phyloP scores from a whole-genome alignment of 306 rosid genomes.

The Vigna trinervia region DNA sequence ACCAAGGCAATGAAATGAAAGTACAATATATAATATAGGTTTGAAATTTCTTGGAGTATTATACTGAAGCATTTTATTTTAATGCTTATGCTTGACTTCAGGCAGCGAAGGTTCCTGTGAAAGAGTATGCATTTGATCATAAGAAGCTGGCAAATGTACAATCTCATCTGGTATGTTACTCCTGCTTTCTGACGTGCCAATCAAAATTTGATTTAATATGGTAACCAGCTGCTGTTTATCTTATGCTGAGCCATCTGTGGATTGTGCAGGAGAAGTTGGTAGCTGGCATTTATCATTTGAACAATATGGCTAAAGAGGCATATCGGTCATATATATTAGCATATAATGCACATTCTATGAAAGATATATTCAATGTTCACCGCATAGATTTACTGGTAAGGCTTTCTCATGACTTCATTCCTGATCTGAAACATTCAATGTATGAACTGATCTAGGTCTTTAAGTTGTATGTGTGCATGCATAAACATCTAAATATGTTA shows the following conservation, averaged over 20 bases:
- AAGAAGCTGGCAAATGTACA: slow-evolving; percentile 87
- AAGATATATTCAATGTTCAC: slow-evolving; percentile 89
- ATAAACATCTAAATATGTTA: background rate
- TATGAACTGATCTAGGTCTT: slow-evolving; percentile 11
- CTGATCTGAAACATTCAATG: background rate
- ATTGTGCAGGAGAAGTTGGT: slow-evolving; percentile 87
- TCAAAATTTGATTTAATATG: slow-evolving; percentile 23
- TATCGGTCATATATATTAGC: slow-evolving; percentile 83
- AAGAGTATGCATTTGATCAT: slow-evolving; percentile 66
- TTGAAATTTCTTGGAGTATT: slow-evolving; percentile 25
- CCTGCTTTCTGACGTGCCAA: slow-evolving; percentile 14
- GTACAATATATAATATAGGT: background rate
- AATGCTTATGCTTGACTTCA: slow-evolving; percentile 43
- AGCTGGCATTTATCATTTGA: slow-evolving; percentile 70
- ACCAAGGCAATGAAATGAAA: slow-evolving; percentile 13
- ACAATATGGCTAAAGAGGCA: slow-evolving; percentile 83
- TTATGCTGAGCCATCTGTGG: slow-evolving; percentile 14
- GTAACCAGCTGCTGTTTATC: background rate
- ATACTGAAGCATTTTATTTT: slow-evolving; percentile 3
- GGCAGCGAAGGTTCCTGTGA: slow-evolving; percentile 93
- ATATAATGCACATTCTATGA: slow-evolving; percentile 93
- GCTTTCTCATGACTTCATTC: slow-evolving; percentile 14
- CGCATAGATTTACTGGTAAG: slow-evolving; percentile 85
- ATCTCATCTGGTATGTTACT: slow-evolving; percentile 73
- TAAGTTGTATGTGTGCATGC: background rate